phyloP scores from a whole-genome alignment of 176 grass and related monocot species.

The Echinochloa phyllopogon region DNA sequence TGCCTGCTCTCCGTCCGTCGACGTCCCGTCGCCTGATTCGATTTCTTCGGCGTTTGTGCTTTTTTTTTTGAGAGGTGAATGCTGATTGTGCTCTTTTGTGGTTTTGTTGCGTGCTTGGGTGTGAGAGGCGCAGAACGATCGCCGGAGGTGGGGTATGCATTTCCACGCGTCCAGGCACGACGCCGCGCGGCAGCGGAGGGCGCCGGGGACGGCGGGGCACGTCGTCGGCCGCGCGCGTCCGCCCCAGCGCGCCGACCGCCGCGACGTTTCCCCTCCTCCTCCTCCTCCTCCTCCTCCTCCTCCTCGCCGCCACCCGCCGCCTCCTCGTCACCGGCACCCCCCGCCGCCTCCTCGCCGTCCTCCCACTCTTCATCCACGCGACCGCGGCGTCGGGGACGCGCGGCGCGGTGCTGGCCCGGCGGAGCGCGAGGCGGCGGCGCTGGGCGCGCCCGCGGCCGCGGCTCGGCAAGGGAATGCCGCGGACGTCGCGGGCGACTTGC shows the following conservation, averaged over 20 bases:
- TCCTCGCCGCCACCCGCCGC: not conserved
- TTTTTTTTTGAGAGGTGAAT: no score
- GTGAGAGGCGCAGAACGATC: not conserved
- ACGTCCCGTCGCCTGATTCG: not conserved
- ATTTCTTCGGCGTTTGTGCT: not conserved
- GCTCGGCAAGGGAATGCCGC: not conserved
- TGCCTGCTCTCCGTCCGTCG: no score
- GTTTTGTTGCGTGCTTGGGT: not conserved
- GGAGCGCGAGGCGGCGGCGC: not conserved
- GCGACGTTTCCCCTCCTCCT: not conserved
- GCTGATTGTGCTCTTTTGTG: not conserved
- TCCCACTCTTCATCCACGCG: not conserved
- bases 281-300: not conserved
- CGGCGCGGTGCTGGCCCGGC: not conserved
- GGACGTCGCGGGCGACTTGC: not conserved
- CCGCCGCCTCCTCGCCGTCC: not conserved
- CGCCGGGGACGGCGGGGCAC: not conserved
- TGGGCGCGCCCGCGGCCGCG: not conserved
- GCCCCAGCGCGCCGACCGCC: not conserved
- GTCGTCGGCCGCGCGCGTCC: not conserved
- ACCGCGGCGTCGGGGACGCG: not conserved
- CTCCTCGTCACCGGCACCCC: not conserved
- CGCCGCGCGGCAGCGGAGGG: not conserved
- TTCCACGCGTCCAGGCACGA: not conserved
- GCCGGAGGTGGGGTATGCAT: not conserved